These are phyloP conservation scores for Themeda triandra DNA, from an alignment of 176 grass and related monocot species.

Conservation along the genomic window DNA sequence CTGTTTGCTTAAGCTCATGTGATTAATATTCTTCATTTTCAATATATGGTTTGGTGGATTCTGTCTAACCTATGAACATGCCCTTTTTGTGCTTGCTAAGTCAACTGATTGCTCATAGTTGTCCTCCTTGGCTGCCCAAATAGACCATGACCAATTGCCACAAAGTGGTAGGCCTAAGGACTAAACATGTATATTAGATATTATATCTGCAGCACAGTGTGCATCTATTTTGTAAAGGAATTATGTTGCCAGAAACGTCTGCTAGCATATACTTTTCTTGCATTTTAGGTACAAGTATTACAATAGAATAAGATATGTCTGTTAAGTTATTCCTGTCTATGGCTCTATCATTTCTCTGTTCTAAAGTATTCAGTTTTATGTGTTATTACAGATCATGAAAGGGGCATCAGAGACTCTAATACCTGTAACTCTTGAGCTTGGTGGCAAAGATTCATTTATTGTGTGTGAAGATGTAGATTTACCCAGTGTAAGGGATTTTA, in stretches of 20 bases:
- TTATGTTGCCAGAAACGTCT: background rate
- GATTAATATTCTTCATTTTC: slow-evolving; percentile 7
- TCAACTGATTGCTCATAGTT: background rate
- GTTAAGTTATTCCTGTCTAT: background rate
- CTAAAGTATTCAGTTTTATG: slow-evolving; percentile 24
- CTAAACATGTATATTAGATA: background rate
- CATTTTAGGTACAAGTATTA: background rate
- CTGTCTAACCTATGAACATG: background rate
- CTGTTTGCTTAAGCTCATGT: slow-evolving; percentile 10
- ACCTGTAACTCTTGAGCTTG: slow-evolving; percentile 94
- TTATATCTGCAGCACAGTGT: background rate
- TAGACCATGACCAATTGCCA: background rate
- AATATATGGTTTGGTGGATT: slow-evolving; percentile 5
- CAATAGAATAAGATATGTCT: background rate
- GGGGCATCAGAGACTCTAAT: slow-evolving; percentile 89
- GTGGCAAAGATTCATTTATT: slow-evolving; percentile 99
- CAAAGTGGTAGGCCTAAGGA: background rate
- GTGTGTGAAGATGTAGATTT: slow-evolving; percentile 99
- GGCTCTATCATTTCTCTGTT: background rate
- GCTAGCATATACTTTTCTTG: background rate
- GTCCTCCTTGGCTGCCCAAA: background rate
- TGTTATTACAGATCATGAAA: slow-evolving; percentile 84
- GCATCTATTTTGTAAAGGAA: background rate
- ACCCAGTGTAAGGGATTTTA: slow-evolving; percentile 65
- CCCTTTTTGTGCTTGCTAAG: background rate